A percentile compares a stretch with the other conserved stretches of the same genome.
Conservation (phyloP, 2,329 filamentous ascomycete species). For the Tolypocladium capitatum region DNA sequence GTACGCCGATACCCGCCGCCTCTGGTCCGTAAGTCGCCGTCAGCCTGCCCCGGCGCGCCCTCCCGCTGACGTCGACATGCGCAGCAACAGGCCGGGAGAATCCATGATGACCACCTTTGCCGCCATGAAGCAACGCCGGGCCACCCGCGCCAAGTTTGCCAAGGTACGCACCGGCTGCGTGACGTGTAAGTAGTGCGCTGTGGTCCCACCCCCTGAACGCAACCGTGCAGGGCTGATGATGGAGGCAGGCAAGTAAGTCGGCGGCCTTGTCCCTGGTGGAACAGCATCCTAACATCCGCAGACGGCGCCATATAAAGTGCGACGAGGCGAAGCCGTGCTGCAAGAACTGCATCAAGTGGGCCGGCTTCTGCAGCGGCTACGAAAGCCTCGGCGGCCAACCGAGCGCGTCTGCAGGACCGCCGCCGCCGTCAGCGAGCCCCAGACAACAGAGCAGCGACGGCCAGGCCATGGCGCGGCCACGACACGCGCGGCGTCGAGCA, state of each 20-base stretch:
- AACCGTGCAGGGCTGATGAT: not conserved
- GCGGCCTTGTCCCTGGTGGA: not conserved
- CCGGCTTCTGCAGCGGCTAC: conserved; percentile 21
- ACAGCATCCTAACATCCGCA: conserved; percentile 5
- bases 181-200: conserved; percentile 16
- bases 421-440: not conserved
- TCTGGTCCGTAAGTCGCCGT: not conserved
- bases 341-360: conserved; percentile 21
- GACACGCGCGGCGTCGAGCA: not conserved
- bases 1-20: not conserved
- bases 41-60: not conserved
- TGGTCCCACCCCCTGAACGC: not conserved
- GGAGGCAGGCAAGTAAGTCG: conserved; percentile 15
- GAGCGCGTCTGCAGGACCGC: not conserved
- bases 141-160: conserved; percentile 14
- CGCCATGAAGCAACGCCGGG: conserved; percentile 4
- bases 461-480: not conserved
- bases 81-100: conserved; percentile 1
- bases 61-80: not conserved
- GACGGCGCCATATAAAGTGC: conserved; percentile 21
- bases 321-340: conserved; percentile 22
- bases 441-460: not conserved
- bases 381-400: conserved; percentile 1
- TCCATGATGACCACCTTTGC: conserved; percentile 7
- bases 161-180: conserved; percentile 19